Percentiles rank a stretch among this genome's conserved stretches.
Conservation (phyloP, 2,329 filamentous ascomycete species). For the Xylaria sp. region DNA sequence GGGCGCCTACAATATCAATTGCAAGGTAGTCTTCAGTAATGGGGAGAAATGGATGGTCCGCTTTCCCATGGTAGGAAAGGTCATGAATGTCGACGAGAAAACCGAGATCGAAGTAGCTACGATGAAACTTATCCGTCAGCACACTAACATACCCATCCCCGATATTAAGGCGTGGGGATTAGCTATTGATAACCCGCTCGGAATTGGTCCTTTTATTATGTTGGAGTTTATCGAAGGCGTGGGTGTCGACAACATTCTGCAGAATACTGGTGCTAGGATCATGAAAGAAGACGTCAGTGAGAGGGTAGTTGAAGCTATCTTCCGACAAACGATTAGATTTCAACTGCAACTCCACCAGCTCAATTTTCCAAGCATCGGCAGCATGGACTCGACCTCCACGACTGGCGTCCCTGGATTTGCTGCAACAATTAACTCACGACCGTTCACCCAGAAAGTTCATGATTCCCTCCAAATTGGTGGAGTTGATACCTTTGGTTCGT, state of each 20-base stretch:
- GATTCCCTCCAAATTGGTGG: slow-evolving; percentile 12
- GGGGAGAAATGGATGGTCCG: slow-evolving; percentile 36
- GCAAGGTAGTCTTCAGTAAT: slow-evolving; percentile 30
- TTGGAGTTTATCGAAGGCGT: slow-evolving; percentile 34
- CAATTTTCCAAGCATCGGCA: slow-evolving; percentile 24
- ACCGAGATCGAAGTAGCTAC: slow-evolving; percentile 34
- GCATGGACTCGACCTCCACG: slow-evolving; percentile 14
- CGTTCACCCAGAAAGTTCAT: slow-evolving; percentile 24
- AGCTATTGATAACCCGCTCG: slow-evolving; percentile 34
- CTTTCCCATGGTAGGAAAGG: slow-evolving; percentile 34
- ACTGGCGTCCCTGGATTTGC: slow-evolving; percentile 6
- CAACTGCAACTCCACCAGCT: slow-evolving; percentile 28
- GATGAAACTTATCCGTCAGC: slow-evolving; percentile 34
- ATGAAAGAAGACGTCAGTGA: slow-evolving; percentile 29
- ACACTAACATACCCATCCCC: slow-evolving; percentile 36
- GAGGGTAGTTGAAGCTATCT: slow-evolving; percentile 19
- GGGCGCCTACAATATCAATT: slow-evolving; percentile 25
- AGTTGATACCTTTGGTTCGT: slow-evolving; percentile 22
- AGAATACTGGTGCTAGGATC: slow-evolving; percentile 28
- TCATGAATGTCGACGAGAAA: slow-evolving; percentile 36
- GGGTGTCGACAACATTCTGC: slow-evolving; percentile 28
- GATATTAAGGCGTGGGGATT: slow-evolving; percentile 38
- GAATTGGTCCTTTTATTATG: slow-evolving; percentile 38
- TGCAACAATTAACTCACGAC: slow-evolving; percentile 18
- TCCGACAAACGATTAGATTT: slow-evolving; percentile 25